phyloP scores from a whole-genome alignment of 1,139 yeast species.

The Meyerozyma elateridarum region DNA sequence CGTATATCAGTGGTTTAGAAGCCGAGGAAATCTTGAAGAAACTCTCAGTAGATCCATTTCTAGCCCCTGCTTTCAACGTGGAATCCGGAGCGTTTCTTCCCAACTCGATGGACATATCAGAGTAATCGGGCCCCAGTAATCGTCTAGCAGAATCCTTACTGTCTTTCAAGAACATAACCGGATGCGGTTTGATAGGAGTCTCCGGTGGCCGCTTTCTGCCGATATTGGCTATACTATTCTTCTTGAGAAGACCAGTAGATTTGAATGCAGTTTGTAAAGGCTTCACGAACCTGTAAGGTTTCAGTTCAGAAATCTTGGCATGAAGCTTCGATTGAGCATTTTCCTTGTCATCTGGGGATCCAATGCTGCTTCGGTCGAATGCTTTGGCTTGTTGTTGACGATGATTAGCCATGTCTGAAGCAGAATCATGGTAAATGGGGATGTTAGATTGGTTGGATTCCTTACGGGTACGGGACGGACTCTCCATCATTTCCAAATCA shows the following conservation, averaged over 20 bases:
- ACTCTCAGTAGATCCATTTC: slow-evolving; percentile 30
- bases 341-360: slow-evolving; percentile 28
- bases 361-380: background rate
- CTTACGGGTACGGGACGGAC: slow-evolving; percentile 28
- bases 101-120: slow-evolving; percentile 36
- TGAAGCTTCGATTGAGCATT: slow-evolving; percentile 20
- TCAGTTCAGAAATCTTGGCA: slow-evolving; percentile 36
- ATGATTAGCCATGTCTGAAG: slow-evolving; percentile 6
- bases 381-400: slow-evolving; percentile 4
- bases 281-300: slow-evolving; percentile 66
- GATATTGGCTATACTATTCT: slow-evolving; percentile 43
- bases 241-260: slow-evolving; percentile 71
- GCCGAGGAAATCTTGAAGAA: slow-evolving; percentile 29
- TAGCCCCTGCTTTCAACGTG: slow-evolving; percentile 14
- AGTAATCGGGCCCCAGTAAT: slow-evolving; percentile 16
- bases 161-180: slow-evolving; percentile 36
- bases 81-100: slow-evolving; percentile 39
- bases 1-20: slow-evolving; percentile 12
- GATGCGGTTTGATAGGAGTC: slow-evolving; percentile 71
- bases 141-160: slow-evolving; percentile 14
- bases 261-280: slow-evolving; percentile 84
- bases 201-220: slow-evolving; percentile 55
- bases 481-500: slow-evolving; percentile 22
- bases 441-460: slow-evolving; percentile 6
- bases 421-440: slow-evolving; percentile 17